Conservation (phyloP, 176 grass and related monocot species). For the Miscanthus lutarioriparius region DNA sequence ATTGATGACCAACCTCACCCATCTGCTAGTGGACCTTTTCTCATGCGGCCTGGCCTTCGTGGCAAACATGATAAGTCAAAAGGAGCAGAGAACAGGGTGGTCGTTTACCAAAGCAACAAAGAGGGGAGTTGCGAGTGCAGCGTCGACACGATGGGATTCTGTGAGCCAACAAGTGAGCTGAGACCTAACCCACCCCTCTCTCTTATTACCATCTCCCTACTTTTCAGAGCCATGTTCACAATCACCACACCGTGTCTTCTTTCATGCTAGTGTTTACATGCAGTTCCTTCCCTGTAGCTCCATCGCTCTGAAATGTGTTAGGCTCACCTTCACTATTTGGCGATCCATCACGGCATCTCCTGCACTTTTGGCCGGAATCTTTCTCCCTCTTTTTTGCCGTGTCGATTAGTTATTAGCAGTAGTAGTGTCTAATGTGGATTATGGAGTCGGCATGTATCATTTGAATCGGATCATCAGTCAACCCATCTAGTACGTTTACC, state of each 20-base stretch:
- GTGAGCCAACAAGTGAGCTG: background rate
- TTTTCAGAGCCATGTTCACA: background rate
- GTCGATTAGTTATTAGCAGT: background rate
- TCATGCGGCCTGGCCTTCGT: slow-evolving; percentile 13
- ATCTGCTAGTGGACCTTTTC: slow-evolving; percentile 4
- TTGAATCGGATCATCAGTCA: background rate
- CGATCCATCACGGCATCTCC: background rate
- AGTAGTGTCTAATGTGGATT: background rate
- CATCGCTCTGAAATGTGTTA: slow-evolving; percentile 4
- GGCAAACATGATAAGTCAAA: slow-evolving; percentile 29
- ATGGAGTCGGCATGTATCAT: background rate
- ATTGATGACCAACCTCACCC: background rate
- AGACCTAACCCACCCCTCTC: slow-evolving; percentile 27
- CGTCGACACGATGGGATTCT: slow-evolving; percentile 17
- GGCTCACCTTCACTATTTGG: slow-evolving; percentile 29
- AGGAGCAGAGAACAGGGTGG: background rate
- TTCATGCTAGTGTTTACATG: background rate
- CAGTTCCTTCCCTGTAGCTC: background rate
- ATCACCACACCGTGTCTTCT: background rate
- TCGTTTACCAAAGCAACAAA: slow-evolving; percentile 28
- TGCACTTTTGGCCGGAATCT: slow-evolving; percentile 3
- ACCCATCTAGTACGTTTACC: background rate
- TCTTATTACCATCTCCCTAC: background rate
- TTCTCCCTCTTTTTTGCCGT: background rate
- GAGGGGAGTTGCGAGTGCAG: background rate